phyloP scores from a whole-genome alignment of 2,329 filamentous ascomycete species.

The Penicillium decumbens region DNA sequence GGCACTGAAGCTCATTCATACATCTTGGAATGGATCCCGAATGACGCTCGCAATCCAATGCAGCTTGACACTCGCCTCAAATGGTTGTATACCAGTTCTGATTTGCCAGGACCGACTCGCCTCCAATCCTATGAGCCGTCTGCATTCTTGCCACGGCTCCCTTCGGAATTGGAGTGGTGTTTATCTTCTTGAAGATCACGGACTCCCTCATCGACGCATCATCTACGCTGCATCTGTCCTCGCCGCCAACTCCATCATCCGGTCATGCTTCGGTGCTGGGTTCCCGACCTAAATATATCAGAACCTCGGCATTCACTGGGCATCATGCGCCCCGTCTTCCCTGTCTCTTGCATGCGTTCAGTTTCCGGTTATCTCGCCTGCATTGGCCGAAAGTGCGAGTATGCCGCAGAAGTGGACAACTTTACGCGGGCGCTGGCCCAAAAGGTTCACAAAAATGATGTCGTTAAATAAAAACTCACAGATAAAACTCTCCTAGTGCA shows the following conservation, averaged over 20 bases:
- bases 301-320: too few relatives aligned
- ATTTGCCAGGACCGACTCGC: neutral
- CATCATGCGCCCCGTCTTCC: too few relatives aligned
- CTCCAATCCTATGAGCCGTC: conserved; percentile 30
- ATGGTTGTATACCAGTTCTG: conserved; percentile 12
- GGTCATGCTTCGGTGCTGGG: too few relatives aligned
- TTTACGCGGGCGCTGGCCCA: conserved; percentile 27
- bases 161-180: conserved; percentile 36
- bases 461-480: neutral
- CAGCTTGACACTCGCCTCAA: too few relatives aligned
- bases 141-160: conserved; percentile 28
- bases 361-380: too few relatives aligned
- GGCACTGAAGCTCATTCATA: conserved; percentile 36
- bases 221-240: too few relatives aligned
- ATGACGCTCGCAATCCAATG: too few relatives aligned
- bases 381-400: conserved; percentile 36
- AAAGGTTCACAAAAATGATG: conserved; percentile 2
- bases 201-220: too few relatives aligned
- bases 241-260: too few relatives aligned
- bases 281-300: too few relatives aligned
- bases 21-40: conserved; percentile 28
- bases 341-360: too few relatives aligned
- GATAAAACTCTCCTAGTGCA: neutral
- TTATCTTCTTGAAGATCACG: too few relatives aligned
- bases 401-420: conserved; percentile 29